Evolutionary conservation across 805 yeast genomes (phyloP), one percentile per base, ranked within the genome.

Genomic region (Monosporozyma solicola): DNA sequence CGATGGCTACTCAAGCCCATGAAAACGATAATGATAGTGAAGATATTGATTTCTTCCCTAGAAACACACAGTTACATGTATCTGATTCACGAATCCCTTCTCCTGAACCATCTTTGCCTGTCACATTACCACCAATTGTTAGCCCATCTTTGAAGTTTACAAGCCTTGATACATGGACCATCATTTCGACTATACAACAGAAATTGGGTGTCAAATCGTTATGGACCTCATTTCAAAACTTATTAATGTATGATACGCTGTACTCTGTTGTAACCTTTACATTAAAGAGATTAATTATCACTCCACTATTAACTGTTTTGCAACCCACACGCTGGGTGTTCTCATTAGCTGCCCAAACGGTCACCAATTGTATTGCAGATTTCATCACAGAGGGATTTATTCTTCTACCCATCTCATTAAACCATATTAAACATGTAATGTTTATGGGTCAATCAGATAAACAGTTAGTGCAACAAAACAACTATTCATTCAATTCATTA

Each of bases 191-290:
- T 6, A 24, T 44, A 20, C 41, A 15, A 25, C 35, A 48, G 25
- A 35, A n/a, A 3, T 15, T 46, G 31, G 51, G 53, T 32, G 63
- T 58, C 16, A 66, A 63, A 43, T 22, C 46, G 2, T 24, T 43
- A 24, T 43, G 46, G 46, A 43, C 46, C 7, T 43, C 46, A 11
- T 43, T 43, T n/a, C 46, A 43, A 24, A 43, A 43, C 11, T 29
- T 43, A 10, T 11, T 43, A 6, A 22, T 43, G 16, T 43, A 43
- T 43, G 46, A 43, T 24, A 43, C 46, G 9, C 24, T 43, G 15
- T 43, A 43, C 8, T 29, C 46, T 9, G 11, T 43, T 5, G 31
- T 10, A 3, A 43, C 46, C 2, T 43, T 22, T n/a, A 43, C 25
- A 5, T 24, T 43, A 6, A 43, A 43, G 11, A 15, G 31, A 9